Conservation (phyloP, 2,329 filamentous ascomycete species). For the Curvularia lunata region DNA sequence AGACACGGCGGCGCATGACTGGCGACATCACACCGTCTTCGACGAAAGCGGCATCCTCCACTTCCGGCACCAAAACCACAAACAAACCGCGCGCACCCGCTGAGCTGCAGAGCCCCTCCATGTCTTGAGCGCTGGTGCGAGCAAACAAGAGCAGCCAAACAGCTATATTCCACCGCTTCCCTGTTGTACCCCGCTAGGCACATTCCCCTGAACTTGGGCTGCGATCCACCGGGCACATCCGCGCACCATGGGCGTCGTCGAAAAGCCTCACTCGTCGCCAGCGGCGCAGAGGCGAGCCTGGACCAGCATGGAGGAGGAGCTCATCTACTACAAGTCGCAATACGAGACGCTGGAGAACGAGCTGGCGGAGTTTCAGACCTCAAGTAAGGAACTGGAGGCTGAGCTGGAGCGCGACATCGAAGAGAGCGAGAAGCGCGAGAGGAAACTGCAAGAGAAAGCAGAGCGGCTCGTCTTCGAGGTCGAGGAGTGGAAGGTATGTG, state of each 20-base stretch:
- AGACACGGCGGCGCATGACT: constrained; percentile 36
- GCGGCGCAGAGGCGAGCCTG: constrained; percentile 44
- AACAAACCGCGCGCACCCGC: constrained; percentile 24
- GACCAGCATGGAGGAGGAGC: constrained; percentile 68
- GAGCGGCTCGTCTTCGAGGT: constrained; percentile 86
- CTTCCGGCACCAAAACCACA: constrained; percentile 22
- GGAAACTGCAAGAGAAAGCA: constrained; percentile 82
- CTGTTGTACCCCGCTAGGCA: constrained; percentile 27
- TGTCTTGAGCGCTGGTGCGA: constrained; percentile 13
- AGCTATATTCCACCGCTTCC: constrained; percentile 16
- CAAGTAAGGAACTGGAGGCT: constrained; percentile 89
- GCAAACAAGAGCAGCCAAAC: not conserved
- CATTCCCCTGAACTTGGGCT: constrained; percentile 35
- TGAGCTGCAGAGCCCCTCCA: constrained; percentile 9
- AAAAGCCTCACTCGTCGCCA: constrained; percentile 22
- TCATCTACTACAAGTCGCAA: constrained; percentile 94
- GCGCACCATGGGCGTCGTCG: constrained; percentile 40
- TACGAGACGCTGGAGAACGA: constrained; percentile 93
- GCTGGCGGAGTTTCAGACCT: constrained; percentile 90
- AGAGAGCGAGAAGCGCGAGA: constrained; percentile 90
- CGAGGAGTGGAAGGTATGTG: constrained; percentile 93
- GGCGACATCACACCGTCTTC: constrained; percentile 30
- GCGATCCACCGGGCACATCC: constrained; percentile 20
- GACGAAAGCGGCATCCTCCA: constrained; percentile 27
- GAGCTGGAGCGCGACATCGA: constrained; percentile 97